Evolutionary conservation across 78 protist genomes (phyloP), one percentile per base, ranked within the genome.

Genomic region (Polysphondylium violaceum): DNA sequence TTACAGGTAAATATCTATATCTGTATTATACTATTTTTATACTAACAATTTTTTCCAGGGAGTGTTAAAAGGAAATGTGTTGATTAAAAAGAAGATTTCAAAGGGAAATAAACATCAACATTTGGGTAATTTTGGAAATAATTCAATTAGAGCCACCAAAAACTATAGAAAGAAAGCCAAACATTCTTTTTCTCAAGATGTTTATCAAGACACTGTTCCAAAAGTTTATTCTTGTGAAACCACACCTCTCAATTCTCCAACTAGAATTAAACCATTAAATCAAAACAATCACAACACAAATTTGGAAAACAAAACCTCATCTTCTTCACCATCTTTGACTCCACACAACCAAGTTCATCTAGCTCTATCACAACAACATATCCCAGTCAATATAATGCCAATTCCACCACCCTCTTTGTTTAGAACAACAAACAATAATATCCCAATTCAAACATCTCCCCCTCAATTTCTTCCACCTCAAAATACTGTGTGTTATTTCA

Each of bases 381-480:
- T 40, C 69, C 17, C 40, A 27, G 5, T 11, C 36, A 60, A 60
- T 29, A 47, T 71, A 14, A 71, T 71, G 64, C 83, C 65, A 59
- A 65, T 68, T 38, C 59, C 85, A 38, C 55, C 69, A 17, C 74
- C 55, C 21, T 33, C 69, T 16, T 19, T 8, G 8, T 56, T 33
- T 3, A 61, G 5, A 7, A 31, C 43, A 61, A 27, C 72, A 63
- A 36, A 4, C 2, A 63, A 47, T 11, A 47, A 11, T 47, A 47
- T 47, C 11, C 8, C 8, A 8, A 8, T 47, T 47, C 53, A 8
- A 47, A 11, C 11, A 47, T n/a, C n/a, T n/a, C n/a, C n/a, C n/a
- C n/a, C n/a, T n/a, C n/a, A n/a, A n/a, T n/a, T n/a, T n/a, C n/a
- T n/a, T n/a, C n/a, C n/a, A n/a, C n/a, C n/a, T n/a, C n/a, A n/a